Base-by-base conservation (phyloP, 306 rosid genomes). In the Cicer judaicum region DNA sequence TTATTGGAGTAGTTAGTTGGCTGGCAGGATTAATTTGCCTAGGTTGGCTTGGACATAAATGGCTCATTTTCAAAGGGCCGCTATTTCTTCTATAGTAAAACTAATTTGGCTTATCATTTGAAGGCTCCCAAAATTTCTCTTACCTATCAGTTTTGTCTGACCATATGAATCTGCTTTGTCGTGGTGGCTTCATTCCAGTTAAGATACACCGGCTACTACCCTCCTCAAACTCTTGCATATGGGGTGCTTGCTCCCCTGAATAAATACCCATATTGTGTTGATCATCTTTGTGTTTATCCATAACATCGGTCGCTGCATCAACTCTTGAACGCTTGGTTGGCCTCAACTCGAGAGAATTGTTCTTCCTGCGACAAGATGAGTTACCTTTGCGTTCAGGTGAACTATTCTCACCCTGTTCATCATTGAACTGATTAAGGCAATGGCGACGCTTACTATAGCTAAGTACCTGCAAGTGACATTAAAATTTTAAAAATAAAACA, bases 71-170 rank as follows among this genome's bases (percentile, higher is more conserved):
- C 14, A 72, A 70, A 64, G 72, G 73, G 70, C 62, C 73, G 63
- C 71, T 55, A 78, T 74, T 70, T 64, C 47, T 19, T 56, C 57
- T 36, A 38, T 15, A 65, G 50, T 59, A 54, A 61, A 67, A 76
- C 41, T 72, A 44, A 59, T 41, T 47, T 59, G 59, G 44, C 39
- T 65, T 65, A 42, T n/a, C 34, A 69, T 44, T 77, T 60, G 42
- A 62, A 42, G 52, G 41, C 76, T 46, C 47, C 64, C 6, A 74
- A 73, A 73, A 14, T 18, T 49, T 71, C 63, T 56, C 84, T 78
- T 84, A 94, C 98, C 98, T 88, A 76, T 94, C 96, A 79, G 94
- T 81, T 82, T 86, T 89, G 80, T 94, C 97, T 74, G 92, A 90
- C 96, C 97, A 92, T 49, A 75, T 15, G 79, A 92, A 88, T 78